phyloP scores from a whole-genome alignment of 306 rosid genomes.

The Cicer yamashitae region DNA sequence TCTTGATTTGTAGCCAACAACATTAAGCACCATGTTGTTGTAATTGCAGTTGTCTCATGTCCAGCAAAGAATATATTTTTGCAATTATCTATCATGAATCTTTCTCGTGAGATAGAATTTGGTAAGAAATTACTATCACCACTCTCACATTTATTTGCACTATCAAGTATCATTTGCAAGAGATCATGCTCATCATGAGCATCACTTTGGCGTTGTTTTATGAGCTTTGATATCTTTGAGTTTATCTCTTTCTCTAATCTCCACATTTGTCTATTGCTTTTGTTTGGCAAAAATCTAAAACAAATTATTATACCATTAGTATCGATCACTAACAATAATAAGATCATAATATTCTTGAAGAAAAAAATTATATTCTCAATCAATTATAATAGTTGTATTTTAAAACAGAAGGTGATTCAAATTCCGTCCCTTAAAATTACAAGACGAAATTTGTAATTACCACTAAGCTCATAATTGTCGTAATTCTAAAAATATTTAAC shows the following conservation, averaged over 20 bases:
- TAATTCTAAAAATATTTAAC: too few species aligned
- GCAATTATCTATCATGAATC: constrained; percentile 60
- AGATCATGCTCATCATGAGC: constrained; percentile 59
- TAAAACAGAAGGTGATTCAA: too few species aligned
- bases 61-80: constrained; percentile 59
- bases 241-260: constrained; percentile 66
- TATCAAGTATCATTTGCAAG: constrained; percentile 67
- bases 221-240: constrained; percentile 53
- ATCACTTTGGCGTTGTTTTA: constrained; percentile 50
- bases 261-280: constrained; percentile 62
- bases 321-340: not conserved
- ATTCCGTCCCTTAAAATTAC: too few species aligned
- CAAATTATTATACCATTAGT: not conserved
- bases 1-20: constrained; percentile 49
- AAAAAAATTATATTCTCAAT: not conserved
- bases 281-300: constrained; percentile 64
- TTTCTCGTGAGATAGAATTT: constrained; percentile 33
- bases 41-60: constrained; percentile 52
- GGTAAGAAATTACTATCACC: constrained; percentile 21
- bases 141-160: constrained; percentile 51
- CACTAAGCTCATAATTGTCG: too few species aligned
- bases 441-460: too few species aligned
- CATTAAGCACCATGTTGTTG: constrained; percentile 55
- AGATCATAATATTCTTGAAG: not conserved
- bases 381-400: too few species aligned